These are phyloP conservation scores for Diplodia mutila DNA, from an alignment of 2,329 filamentous ascomycete species.

Conservation along the genomic window DNA sequence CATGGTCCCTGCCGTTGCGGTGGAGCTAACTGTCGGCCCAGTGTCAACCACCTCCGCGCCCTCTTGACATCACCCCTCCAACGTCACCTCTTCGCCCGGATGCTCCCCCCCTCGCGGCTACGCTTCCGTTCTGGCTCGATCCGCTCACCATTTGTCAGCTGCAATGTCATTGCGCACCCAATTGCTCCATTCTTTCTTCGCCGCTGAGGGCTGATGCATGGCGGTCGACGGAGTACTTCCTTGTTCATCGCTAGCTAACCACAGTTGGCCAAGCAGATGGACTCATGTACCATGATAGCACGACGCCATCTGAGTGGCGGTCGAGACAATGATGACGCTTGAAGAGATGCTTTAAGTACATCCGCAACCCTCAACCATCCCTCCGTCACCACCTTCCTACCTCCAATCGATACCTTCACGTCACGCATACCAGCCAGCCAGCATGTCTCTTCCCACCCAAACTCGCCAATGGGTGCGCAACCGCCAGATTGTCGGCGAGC, in stretches of 20 bases:
- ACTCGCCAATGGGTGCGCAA: constrained; percentile 51
- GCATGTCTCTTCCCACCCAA: constrained; percentile 13
- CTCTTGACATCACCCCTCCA: background rate
- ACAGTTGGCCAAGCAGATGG: background rate
- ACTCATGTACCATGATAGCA: background rate
- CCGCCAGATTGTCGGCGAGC: constrained; percentile 44
- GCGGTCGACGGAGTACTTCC: background rate
- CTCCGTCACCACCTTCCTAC: background rate
- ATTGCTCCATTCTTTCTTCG: background rate
- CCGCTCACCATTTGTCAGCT: background rate
- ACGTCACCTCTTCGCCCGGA: background rate
- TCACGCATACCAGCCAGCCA: background rate
- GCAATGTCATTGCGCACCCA: background rate
- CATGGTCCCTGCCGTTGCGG: background rate
- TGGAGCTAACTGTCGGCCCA: background rate
- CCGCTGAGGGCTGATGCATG: background rate
- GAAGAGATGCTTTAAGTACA: background rate
- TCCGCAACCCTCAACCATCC: background rate
- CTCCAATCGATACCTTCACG: background rate
- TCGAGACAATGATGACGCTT: background rate
- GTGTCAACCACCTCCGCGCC: background rate
- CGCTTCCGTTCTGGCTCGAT: background rate
- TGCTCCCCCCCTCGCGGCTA: background rate
- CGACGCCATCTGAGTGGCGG: background rate
- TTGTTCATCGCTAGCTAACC: background rate